Percentiles rank a stretch among this genome's conserved stretches.
phyloP scores from a whole-genome alignment of 306 rosid genomes.

The Ormosia emarginata region DNA sequence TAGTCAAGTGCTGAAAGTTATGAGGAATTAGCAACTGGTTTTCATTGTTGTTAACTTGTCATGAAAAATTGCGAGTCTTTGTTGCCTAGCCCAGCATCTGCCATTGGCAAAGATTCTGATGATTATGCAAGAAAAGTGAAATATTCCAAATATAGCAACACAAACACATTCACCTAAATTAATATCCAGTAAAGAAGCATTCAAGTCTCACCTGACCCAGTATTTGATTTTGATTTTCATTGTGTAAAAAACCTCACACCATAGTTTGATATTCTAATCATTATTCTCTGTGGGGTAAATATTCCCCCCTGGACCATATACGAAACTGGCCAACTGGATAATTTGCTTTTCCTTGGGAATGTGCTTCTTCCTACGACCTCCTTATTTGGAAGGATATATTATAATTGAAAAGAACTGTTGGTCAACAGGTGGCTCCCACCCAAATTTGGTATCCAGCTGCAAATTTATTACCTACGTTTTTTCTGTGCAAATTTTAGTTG shows the following conservation, averaged over 20 bases:
- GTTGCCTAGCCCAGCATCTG: constrained; percentile 44
- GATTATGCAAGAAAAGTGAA: neutral
- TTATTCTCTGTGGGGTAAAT: constrained; percentile 47
- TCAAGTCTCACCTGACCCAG: constrained; percentile 34
- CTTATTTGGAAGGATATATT: neutral
- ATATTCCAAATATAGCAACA: neutral
- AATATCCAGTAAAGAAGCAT: neutral
- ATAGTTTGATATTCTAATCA: constrained; percentile 49
- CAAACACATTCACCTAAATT: neutral
- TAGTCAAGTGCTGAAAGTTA: too few relatives aligned
- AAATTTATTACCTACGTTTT: too few relatives aligned
- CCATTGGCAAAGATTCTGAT: constrained; percentile 49
- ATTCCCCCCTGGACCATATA: constrained; percentile 54
- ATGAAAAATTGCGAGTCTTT: too few relatives aligned
- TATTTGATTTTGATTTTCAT: constrained; percentile 41
- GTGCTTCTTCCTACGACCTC: constrained; percentile 48
- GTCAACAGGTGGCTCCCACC: too few relatives aligned
- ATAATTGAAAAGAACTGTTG: neutral
- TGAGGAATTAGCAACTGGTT: too few relatives aligned
- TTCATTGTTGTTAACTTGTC: too few relatives aligned
- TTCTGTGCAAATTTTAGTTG: too few relatives aligned
- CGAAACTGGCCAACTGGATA: constrained; percentile 35
- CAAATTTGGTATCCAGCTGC: too few relatives aligned
- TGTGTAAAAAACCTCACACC: constrained; percentile 45
- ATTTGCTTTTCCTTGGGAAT: constrained; percentile 37